Conservation (phyloP, 306 rosid genomes). For the Fagus crenata region DNA sequence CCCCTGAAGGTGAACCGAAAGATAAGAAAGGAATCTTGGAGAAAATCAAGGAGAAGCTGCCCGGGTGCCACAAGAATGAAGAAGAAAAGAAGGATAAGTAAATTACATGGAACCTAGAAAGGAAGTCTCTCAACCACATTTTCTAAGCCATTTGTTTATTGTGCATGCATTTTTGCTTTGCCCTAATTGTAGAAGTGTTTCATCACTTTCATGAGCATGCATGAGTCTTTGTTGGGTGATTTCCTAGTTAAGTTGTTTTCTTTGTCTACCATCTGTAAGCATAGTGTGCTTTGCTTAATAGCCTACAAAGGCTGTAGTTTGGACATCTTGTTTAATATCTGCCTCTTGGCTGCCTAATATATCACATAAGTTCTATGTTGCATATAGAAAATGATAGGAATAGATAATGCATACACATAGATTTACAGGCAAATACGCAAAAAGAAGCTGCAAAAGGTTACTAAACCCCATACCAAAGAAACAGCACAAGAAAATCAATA, state of each 20-base stretch:
- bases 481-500: too few species aligned
- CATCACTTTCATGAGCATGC: not conserved
- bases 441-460: too few species aligned
- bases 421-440: too few species aligned
- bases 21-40: constrained; percentile 41
- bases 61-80: constrained; percentile 30
- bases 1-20: constrained; percentile 17
- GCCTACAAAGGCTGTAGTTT: not conserved
- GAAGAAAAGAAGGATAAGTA: constrained; percentile 33
- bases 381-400: too few species aligned
- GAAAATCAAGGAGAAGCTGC: constrained; percentile 39
- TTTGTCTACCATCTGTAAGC: not conserved
- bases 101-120: not conserved
- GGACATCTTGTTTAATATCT: too few species aligned
- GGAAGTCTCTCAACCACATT: not conserved
- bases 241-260: not conserved
- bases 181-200: too few species aligned
- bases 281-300: not conserved
- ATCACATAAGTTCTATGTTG: too few species aligned
- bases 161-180: not conserved
- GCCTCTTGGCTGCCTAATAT: too few species aligned
- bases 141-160: not conserved
- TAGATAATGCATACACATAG: too few species aligned
- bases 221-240: not conserved
- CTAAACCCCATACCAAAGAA: too few species aligned